A percentile compares a stretch with the other conserved stretches of the same genome.
These are phyloP conservation scores for Neophaeococcomyces mojaviensis DNA, from an alignment of 2,329 filamentous ascomycete species.

Conservation along the genomic window DNA sequence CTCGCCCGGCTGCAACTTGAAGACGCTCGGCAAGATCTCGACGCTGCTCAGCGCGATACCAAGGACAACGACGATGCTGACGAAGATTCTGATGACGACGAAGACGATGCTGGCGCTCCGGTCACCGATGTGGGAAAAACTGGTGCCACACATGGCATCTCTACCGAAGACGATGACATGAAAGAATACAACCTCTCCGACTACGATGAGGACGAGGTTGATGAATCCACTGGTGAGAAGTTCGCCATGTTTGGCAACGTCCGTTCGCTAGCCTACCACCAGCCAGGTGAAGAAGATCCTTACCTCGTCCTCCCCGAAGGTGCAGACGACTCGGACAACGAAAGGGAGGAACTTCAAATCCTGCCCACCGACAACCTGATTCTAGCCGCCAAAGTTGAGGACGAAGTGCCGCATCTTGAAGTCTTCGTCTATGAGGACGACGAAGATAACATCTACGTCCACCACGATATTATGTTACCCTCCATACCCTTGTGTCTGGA, in stretches of 20 bases:
- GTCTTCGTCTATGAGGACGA: conserved; percentile 96
- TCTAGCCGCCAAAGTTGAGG: conserved; percentile 86
- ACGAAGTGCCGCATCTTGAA: conserved; percentile 92
- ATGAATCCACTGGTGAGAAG: conserved; percentile 58
- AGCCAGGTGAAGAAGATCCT: conserved; percentile 88
- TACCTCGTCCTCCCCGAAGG: conserved; percentile 82
- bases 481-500: conserved; percentile 92
- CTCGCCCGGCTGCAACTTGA: conserved; percentile 75
- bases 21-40: conserved; percentile 79
- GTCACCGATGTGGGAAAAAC: conserved; percentile 26
- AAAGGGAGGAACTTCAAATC: conserved; percentile 89
- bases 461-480: conserved; percentile 98
- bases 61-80: conserved; percentile 34
- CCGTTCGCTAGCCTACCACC: conserved; percentile 87
- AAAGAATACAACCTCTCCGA: conserved; percentile 95
- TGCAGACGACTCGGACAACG: conserved; percentile 62
- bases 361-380: conserved; percentile 88
- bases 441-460: conserved; percentile 93
- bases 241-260: conserved; percentile 94
- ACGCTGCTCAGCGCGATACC: conserved; percentile 29
- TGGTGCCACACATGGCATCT: conserved; percentile 17
- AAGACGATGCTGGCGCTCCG: conserved; percentile 18
- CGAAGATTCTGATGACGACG: conserved; percentile 20
- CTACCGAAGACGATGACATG: conserved; percentile 71
- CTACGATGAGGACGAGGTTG: conserved; percentile 76